phyloP scores from a whole-genome alignment of 768 basidiomycete species.

The Pisolithus orientalis region DNA sequence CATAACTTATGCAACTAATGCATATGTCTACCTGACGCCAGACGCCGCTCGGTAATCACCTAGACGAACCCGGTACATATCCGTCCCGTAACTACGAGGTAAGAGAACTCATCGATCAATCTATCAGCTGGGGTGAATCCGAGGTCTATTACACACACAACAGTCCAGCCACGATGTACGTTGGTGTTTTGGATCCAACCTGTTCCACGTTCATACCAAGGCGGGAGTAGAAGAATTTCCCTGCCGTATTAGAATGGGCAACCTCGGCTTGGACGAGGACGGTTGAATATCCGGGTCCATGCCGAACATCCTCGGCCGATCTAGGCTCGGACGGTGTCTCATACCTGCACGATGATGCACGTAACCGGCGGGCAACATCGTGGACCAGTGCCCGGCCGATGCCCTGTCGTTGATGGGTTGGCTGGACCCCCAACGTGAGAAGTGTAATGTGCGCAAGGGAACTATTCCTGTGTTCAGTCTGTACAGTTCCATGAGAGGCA shows the following conservation, averaged over 20 bases:
- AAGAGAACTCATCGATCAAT: too few relatives aligned
- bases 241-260: slow-evolving; percentile 17
- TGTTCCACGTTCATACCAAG: slow-evolving; percentile 20
- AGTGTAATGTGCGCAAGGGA: slow-evolving; percentile 14
- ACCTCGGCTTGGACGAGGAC: slow-evolving; percentile 24
- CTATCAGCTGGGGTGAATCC: too few relatives aligned
- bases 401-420: slow-evolving; percentile 21
- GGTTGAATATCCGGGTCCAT: slow-evolving; percentile 7
- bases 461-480: slow-evolving; percentile 1
- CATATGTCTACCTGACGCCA: too few relatives aligned
- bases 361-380: slow-evolving; percentile 20
- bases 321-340: background rate
- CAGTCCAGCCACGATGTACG: slow-evolving; percentile 21
- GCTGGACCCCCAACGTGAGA: slow-evolving; percentile 26
- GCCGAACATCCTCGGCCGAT: background rate
- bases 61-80: too few relatives aligned
- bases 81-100: too few relatives aligned
- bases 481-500: background rate
- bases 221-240: slow-evolving; percentile 21
- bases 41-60: too few relatives aligned
- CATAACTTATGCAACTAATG: too few relatives aligned
- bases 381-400: slow-evolving; percentile 26
- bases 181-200: slow-evolving; percentile 14
- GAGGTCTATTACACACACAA: slow-evolving; percentile 13
- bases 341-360: slow-evolving; percentile 5